A percentile compares a stretch with the other conserved stretches of the same genome.
These are phyloP conservation scores for Tuber indicum DNA, from an alignment of 495 filamentous ascomycete species.

Conservation along the genomic window DNA sequence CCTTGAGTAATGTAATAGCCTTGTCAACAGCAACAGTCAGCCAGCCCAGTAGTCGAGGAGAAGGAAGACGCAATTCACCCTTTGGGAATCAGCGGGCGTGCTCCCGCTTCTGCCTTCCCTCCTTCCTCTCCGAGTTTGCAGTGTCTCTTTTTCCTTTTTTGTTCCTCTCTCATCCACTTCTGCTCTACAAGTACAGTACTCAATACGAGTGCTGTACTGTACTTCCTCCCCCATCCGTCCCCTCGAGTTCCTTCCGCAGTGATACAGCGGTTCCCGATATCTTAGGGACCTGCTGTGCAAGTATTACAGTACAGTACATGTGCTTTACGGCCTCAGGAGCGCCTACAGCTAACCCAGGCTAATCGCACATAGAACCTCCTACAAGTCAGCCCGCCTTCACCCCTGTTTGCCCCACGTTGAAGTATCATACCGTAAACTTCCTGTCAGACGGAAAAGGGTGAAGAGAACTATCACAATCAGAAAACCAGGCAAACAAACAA, in stretches of 20 bases:
- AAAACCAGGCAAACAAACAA: not conserved
- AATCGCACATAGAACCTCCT: not conserved
- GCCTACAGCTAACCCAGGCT: not conserved
- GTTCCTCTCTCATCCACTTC: not conserved
- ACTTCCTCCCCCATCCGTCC: not conserved
- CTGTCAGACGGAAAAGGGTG: not conserved
- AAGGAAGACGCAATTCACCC: not conserved
- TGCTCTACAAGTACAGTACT: not conserved
- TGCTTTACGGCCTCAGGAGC: not conserved
- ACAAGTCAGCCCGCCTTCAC: not conserved
- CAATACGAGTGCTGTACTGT: not conserved
- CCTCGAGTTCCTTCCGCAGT: not conserved
- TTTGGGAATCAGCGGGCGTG: not conserved
- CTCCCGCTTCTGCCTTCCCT: not conserved
- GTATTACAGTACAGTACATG: not conserved
- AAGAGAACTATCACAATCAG: not conserved
- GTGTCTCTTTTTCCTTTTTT: not conserved
- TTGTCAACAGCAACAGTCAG: not conserved
- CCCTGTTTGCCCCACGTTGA: not conserved
- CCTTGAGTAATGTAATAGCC: not conserved
- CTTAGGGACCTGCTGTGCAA: not conserved
- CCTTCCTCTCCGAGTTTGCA: not conserved
- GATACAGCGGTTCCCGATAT: not conserved
- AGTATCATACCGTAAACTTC: not conserved
- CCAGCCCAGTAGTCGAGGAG: not conserved